Percentiles rank a stretch among this genome's conserved stretches.
Evolutionary conservation across 768 basidiomycete species (phyloP).

Genomic region (Lactarius hatsudake): DNA sequence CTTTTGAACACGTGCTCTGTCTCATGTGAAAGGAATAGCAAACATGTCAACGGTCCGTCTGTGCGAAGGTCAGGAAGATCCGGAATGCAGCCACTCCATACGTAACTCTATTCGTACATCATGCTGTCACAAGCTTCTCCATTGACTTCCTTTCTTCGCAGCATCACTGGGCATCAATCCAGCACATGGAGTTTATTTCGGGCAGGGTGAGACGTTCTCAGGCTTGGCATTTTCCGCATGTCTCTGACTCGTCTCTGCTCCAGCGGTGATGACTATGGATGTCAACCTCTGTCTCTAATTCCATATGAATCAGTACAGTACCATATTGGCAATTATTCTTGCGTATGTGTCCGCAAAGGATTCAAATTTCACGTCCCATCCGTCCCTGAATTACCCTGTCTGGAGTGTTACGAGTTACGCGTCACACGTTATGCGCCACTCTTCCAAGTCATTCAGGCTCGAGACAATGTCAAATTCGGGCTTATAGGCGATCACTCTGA

Average conservation of each 20-base stretch:
- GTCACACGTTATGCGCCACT: no score
- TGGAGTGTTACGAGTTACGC: no score
- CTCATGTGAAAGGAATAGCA: slow-evolving; percentile 25
- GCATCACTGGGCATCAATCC: slow-evolving; percentile 48
- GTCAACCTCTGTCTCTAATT: slow-evolving; percentile 24
- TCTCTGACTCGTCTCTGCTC: background rate
- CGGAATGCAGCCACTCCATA: slow-evolving; percentile 46
- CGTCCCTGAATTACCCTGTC: no score
- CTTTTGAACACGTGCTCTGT: background rate
- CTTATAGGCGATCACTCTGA: no score
- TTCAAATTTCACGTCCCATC: no score
- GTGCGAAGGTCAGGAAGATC: slow-evolving; percentile 46
- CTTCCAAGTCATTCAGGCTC: no score
- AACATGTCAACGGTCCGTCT: slow-evolving; percentile 39
- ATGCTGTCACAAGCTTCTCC: no score
- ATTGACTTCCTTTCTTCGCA: slow-evolving; percentile 25
- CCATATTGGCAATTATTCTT: no score
- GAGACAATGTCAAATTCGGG: no score
- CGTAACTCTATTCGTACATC: slow-evolving; percentile 35
- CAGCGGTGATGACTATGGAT: slow-evolving; percentile 23
- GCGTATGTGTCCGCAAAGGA: no score
- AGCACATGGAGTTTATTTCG: slow-evolving; percentile 47
- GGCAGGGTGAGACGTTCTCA: slow-evolving; percentile 37
- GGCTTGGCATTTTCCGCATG: background rate
- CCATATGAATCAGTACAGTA: no score